Evolutionary conservation across 2,329 filamentous ascomycete genomes (phyloP).

Genomic region (Teratosphaeriaceae sp.): DNA sequence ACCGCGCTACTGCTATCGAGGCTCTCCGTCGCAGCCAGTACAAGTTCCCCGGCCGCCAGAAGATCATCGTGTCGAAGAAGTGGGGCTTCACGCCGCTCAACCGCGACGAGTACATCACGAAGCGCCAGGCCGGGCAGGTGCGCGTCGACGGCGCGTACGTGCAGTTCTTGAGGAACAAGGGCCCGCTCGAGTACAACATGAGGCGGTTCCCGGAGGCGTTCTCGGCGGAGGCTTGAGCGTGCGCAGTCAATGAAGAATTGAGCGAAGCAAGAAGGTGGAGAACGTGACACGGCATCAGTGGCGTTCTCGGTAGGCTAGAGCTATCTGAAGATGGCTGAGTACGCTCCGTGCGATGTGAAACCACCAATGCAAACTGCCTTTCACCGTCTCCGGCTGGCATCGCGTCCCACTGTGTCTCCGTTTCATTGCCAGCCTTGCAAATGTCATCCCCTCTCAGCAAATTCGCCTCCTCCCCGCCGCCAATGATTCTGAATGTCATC

Average conservation of each 20-base stretch:
- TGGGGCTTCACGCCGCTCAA: slow-evolving; percentile 99
- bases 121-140: slow-evolving; percentile 88
- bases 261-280: background rate
- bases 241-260: background rate
- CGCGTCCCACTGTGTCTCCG: too few species aligned
- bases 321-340: slow-evolving; percentile 1
- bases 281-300: background rate
- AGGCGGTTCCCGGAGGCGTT: slow-evolving; percentile 93
- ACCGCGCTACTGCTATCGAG: slow-evolving; percentile 92
- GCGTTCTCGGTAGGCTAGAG: background rate
- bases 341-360: background rate
- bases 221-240: slow-evolving; percentile 33
- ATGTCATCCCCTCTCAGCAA: too few species aligned
- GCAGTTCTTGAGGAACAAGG: slow-evolving; percentile 96
- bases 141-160: slow-evolving; percentile 99
- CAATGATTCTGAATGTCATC: too few species aligned
- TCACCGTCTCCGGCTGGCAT: too few species aligned
- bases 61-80: slow-evolving; percentile 99
- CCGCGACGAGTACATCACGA: slow-evolving; percentile 94
- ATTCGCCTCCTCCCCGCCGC: too few species aligned
- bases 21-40: slow-evolving; percentile 98
- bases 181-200: slow-evolving; percentile 78
- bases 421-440: too few species aligned
- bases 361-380: background rate
- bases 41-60: slow-evolving; percentile 99